phyloP scores from a whole-genome alignment of 2,329 filamentous ascomycete species.

The Lecanosticta acicola region DNA sequence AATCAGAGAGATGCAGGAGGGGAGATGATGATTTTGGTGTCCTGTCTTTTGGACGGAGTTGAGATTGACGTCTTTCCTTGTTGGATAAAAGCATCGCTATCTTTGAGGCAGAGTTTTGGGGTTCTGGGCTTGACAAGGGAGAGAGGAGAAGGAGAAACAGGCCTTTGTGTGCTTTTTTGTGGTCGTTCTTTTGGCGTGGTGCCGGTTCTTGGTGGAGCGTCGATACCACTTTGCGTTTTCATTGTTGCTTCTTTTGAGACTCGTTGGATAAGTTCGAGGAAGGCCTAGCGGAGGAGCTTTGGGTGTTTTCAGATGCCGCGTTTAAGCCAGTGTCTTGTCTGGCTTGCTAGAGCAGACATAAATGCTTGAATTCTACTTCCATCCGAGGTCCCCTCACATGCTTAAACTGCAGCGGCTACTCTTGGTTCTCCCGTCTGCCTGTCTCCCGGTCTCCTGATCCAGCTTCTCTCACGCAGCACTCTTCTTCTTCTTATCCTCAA shows the following conservation, averaged over 20 bases:
- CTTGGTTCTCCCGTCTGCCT: too few species aligned
- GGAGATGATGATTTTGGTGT: too few species aligned
- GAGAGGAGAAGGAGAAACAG: neutral
- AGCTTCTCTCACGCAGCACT: slow-evolving; percentile 8
- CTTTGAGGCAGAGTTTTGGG: neutral
- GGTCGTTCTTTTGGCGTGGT: neutral
- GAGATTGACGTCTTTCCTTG: neutral
- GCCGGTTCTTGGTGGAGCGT: neutral
- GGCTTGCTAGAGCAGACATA: neutral
- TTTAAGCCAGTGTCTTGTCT: neutral
- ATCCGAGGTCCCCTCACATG: too few species aligned
- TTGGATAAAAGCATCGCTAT: neutral
- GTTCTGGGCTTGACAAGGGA: neutral
- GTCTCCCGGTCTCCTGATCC: neutral
- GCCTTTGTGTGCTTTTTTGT: neutral
- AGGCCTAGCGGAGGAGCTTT: neutral
- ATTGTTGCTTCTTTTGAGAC: neutral
- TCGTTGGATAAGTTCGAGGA: neutral
- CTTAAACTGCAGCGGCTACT: too few species aligned
- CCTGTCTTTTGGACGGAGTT: too few species aligned
- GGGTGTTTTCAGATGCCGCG: neutral
- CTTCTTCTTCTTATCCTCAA: slow-evolving; percentile 97
- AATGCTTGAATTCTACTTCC: neutral
- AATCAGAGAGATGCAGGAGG: slow-evolving; percentile 39
- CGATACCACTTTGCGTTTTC: slow-evolving; percentile 1